Evolutionary conservation across 768 basidiomycete species (phyloP).

Genomic region (Leccinellum rugosiceps): DNA sequence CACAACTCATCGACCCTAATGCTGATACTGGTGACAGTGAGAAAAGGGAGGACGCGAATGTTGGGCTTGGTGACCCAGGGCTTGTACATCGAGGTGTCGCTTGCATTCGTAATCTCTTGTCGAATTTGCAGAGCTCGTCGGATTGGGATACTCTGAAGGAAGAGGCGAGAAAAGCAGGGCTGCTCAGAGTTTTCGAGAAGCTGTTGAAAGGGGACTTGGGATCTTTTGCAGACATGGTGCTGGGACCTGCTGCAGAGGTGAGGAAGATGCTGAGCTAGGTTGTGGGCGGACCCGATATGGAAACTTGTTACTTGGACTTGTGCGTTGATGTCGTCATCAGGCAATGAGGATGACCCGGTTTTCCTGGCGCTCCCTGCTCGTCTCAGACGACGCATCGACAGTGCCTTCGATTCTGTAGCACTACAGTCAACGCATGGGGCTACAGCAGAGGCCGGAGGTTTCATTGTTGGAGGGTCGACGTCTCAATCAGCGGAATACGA

Average conservation of each 20-base stretch:
- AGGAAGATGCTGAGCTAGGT: conserved; percentile 37
- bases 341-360: conserved; percentile 21
- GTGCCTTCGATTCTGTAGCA: conserved; percentile 42
- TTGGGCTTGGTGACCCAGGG: conserved; percentile 43
- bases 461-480: conserved; percentile 28
- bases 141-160: conserved; percentile 43
- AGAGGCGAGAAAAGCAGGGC: conserved; percentile 50
- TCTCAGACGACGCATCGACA: conserved; percentile 48
- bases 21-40: conserved; percentile 33
- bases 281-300: neutral
- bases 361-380: conserved; percentile 41
- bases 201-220: conserved; percentile 43
- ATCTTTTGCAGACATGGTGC: conserved; percentile 35
- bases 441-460: conserved; percentile 31
- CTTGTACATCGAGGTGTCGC: conserved; percentile 77
- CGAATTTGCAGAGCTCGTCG: conserved; percentile 40
- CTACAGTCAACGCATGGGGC: neutral
- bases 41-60: conserved; percentile 35
- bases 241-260: conserved; percentile 50
- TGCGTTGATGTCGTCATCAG: conserved; percentile 12
- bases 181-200: conserved; percentile 50
- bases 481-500: conserved; percentile 14
- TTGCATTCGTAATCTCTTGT: conserved; percentile 64
- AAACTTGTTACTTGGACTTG: neutral
- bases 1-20: conserved; percentile 63